Evolutionary conservation across 805 yeast genomes (phyloP).

Genomic region (Kazachstania martiniae): DNA sequence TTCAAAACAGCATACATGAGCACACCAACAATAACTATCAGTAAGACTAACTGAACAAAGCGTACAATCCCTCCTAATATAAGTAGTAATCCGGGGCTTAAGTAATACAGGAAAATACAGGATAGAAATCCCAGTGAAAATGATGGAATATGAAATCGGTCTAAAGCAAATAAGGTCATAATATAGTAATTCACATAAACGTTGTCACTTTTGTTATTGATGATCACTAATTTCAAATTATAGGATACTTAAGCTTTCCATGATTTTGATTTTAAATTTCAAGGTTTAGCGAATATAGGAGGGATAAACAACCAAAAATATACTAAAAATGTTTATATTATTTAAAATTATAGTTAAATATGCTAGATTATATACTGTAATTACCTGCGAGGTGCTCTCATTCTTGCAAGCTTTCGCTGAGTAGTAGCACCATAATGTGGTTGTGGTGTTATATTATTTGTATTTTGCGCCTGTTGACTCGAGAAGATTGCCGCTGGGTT

Average conservation of each 20-base stretch:
- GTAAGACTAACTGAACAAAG: neutral
- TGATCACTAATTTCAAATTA: too few relatives aligned
- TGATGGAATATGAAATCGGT: slow-evolving; percentile 4
- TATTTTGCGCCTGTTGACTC: slow-evolving; percentile 4
- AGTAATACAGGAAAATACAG: slow-evolving; percentile 2
- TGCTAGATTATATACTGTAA: neutral
- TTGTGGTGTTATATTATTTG: neutral
- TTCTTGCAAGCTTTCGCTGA: slow-evolving; percentile 21
- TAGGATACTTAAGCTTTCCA: too few relatives aligned
- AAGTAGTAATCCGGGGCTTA: slow-evolving; percentile 2
- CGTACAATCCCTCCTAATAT: neutral
- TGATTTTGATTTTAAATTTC: too few relatives aligned
- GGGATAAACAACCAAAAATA: too few relatives aligned
- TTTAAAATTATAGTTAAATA: neutral
- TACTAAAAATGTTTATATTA: too few relatives aligned
- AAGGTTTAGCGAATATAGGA: too few relatives aligned
- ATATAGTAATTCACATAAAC: too few relatives aligned
- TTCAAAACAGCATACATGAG: neutral
- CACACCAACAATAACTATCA: neutral
- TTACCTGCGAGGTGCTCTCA: slow-evolving; percentile 22
- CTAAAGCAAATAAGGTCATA: too few relatives aligned
- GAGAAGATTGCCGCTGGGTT: slow-evolving; percentile 19
- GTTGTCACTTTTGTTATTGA: too few relatives aligned
- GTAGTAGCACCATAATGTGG: slow-evolving; percentile 3
- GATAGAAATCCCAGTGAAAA: slow-evolving; percentile 3